phyloP scores from a whole-genome alignment of 768 basidiomycete species.

The Hygrophorus pudorinus region DNA sequence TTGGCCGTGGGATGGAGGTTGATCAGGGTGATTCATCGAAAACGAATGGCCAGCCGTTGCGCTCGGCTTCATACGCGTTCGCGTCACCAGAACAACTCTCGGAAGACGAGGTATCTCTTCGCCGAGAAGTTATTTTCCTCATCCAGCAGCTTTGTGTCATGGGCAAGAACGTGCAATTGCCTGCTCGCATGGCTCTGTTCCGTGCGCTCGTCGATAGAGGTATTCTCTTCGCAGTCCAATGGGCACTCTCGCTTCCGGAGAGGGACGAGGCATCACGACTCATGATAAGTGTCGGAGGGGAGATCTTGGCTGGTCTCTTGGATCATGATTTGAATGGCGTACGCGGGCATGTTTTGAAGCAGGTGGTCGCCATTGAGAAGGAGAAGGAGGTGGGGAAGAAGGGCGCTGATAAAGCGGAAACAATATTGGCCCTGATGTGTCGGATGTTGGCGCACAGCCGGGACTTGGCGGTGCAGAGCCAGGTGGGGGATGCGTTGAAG shows the following conservation, averaged over 20 bases:
- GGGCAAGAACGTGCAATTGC: conserved; percentile 94
- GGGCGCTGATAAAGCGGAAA: conserved; percentile 56
- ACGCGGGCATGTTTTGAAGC: conserved; percentile 75
- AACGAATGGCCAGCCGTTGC: not conserved
- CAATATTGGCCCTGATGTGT: conserved; percentile 68
- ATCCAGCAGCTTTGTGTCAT: conserved; percentile 89
- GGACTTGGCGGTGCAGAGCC: conserved; percentile 83
- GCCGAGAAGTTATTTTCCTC: conserved; percentile 75
- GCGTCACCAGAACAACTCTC: conserved; percentile 45
- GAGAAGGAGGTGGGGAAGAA: conserved; percentile 48
- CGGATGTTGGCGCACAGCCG: conserved; percentile 67
- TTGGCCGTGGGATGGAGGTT: conserved; percentile 28
- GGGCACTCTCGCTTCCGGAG: conserved; percentile 73
- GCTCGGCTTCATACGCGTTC: conserved; percentile 31
- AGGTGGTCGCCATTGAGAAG: conserved; percentile 60
- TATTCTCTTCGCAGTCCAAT: conserved; percentile 84
- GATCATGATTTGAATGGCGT: conserved; percentile 90
- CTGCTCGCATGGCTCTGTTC: conserved; percentile 77
- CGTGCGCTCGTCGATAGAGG: conserved; percentile 82
- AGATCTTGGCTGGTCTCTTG: conserved; percentile 73
- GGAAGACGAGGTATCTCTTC: conserved; percentile 44
- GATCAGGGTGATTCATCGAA: conserved; percentile 17
- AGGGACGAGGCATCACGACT: conserved; percentile 33
- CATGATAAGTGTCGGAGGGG: conserved; percentile 77
- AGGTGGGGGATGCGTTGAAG: conserved; percentile 81